Evolutionary conservation across 2,329 filamentous ascomycete species (phyloP), one percentile per base, ranked within the genome.

Genomic region (Aspergillus fijiensis): DNA sequence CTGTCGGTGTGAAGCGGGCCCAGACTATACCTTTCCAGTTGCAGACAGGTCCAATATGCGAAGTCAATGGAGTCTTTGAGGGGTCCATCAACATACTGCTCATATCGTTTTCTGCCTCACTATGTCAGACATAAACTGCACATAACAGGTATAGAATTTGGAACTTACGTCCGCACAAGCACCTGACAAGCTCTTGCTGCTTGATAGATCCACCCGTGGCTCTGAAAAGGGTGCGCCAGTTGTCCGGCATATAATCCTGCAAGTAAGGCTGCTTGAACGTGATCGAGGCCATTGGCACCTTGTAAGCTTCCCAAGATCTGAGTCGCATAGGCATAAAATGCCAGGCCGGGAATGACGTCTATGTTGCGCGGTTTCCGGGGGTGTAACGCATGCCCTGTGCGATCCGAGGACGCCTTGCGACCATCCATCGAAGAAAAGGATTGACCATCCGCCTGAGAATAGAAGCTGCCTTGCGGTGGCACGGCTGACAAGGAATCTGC

Each of bases 1-100:
- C 9, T 58, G n/a, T 39, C 23, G 19, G 55, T 27, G n/a, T 6
- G n/a, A 23, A 49, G 5, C 29, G 25, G 9, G 9, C 35, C 27
- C n/a, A 31, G 21, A 48, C 76, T 66, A 11, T 75, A 91, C 89
- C 89, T 96, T 76, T 98, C 94, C 11, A 98, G 82, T 71, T 98
- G 94, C 63, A 97, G 80, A 72, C 91, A 96, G 7, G 93, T 95
- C 94, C 94, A 98, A 69, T 93, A 97, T 0, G 91, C 89, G 67
- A 96, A 84, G 14, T 89, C 81, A 39, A 89, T 81, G 59, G 89
- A 81, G 70, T 92, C 91, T 67, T 88, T 73, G 4, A 65, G 48
- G 5, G 65, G 62, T 2, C 70, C 69, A 14, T 74, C 70, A 29
- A 63, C 59, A 59, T 77, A 66, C 47, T 65, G 57, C 23, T 70